Evolutionary conservation across 2,329 filamentous ascomycete species (phyloP), one percentile per base, ranked within the genome.

Genomic region (Fusarium torulosum): DNA sequence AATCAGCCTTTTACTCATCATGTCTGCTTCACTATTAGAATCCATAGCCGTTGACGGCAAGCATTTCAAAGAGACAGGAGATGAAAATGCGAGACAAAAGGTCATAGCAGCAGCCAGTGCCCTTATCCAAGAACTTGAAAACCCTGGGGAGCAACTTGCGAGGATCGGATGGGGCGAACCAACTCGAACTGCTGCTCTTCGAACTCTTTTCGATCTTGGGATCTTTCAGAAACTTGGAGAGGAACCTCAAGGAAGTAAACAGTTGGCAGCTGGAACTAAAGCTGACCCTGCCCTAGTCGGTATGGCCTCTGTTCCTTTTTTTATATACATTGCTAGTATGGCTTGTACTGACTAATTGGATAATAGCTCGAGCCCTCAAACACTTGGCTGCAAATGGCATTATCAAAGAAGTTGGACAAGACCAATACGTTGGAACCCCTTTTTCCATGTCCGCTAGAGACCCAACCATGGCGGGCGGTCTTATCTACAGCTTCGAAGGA

Each of bases 401-500:
- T 17, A 45, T 67, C 25, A 63, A 62, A n/a, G 55, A 70, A 8
- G 46, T 57, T 4, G 60, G 17, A 3, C 40, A 41, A 21, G 54
- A 60, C 20, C 41, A n/a, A 20, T 67, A 70, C 21, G 14, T 27
- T 0, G 53, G 11, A 7, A 63, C 45, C 2, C 41, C 45, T 7
- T 63, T 67, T 31, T 59, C 56, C 17, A 55, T 55, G 49, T 52
- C 52, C 3, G 67, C 55, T 13, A 44, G 70, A 23, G 67, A 63
- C 37, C 61, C 50, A 10, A 66, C 59, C 7, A 64, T 70, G 17
- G 27, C 44, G 3, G 61, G 38, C 0, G 61, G 67, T 4, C 43
- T 71, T n/a, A 69, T 54, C 10, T 71, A 59, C 27, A 70, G 58
- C 27, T 71, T 64, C 9, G 56, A 71, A 20, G 58, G 58, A 15